Percentiles rank a stretch among this genome's conserved stretches.
Conservation (phyloP, 306 rosid species). For the Ochetophila trinervis region DNA sequence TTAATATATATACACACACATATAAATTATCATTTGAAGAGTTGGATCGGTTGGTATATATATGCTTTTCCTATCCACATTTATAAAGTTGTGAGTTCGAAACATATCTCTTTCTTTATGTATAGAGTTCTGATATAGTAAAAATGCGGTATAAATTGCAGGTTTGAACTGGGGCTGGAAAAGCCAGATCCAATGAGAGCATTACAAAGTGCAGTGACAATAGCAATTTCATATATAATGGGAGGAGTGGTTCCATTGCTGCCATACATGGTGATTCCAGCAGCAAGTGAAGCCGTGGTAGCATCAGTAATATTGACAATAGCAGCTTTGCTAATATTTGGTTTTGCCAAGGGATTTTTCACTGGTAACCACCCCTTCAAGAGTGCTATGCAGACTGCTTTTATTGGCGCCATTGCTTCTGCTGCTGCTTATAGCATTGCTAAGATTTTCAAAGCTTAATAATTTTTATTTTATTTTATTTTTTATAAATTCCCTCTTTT, state of each 20-base stretch:
- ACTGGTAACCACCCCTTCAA: conserved; percentile 67
- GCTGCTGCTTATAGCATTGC: conserved; percentile 85
- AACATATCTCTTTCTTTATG: no score
- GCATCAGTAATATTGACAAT: conserved; percentile 63
- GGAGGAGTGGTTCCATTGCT: conserved; percentile 75
- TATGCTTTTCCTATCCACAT: no score
- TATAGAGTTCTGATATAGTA: no score
- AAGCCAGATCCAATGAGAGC: conserved; percentile 96
- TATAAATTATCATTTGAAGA: no score
- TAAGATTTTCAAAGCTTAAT: conserved; percentile 45
- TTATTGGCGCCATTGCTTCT: conserved; percentile 84
- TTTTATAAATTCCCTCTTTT: no score
- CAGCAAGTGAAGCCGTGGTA: conserved; percentile 56
- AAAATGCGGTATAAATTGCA: no score
- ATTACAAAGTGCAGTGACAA: conserved; percentile 73
- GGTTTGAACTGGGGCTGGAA: conserved; percentile 89
- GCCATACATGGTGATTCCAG: conserved; percentile 67
- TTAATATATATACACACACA: no score
- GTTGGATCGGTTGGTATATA: no score
- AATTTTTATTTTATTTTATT: background rate
- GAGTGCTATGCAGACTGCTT: conserved; percentile 77
- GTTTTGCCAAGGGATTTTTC: conserved; percentile 79
- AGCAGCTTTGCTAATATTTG: conserved; percentile 65
- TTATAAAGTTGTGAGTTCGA: no score
- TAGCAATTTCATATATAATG: conserved; percentile 63